Base-by-base conservation (phyloP, 31 red algal species). In the Asparagopsis taxiformis region DNA sequence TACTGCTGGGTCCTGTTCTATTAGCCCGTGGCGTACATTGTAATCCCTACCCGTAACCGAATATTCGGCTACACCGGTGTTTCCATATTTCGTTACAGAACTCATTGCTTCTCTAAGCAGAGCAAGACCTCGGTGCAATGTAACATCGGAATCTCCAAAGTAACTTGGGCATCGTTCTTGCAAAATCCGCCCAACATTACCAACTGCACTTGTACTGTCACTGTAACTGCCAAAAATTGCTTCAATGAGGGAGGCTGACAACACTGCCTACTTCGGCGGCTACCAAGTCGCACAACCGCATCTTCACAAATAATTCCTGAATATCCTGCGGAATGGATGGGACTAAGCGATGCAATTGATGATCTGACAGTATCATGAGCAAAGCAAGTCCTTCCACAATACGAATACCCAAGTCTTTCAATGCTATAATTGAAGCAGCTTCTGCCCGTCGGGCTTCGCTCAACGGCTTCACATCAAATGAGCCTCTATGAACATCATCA, bases 331-430 rank as follows among this genome's bases (percentile, higher is more conserved):
- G 55, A 54, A 96, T 74, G 17, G 72, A 70, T 26, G 79, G 54
- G 2, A 82, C 66, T 9, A 96, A 25, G 20, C 93, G 73, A 23
- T 87, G 86, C 19, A 96, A 68, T 26, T 96, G 86, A 71, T 93
- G 78, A 53, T 93, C 89, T 25, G 44, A 48, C 35, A 93, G 62
- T 41, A 93, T 80, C 57, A 77, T 63, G 32, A 93, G 48, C 7
- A 93, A 60, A 21, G 89, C 75, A 8, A 93, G 72, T 51, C 74
- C 89, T 44, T 93, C 80, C 9, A 65, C 64, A 13, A 49, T 73
- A 4, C 87, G 74, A 53, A 55, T 43, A 22, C 37, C 70, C 20
- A 91, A 65, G 19, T 55, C 48, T 58, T 70, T 58, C 49, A 91
- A 33, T 36, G 64, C 54, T 23, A 44, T 73, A 3, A 91, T 78